Evolutionary conservation across 768 basidiomycete species (phyloP).

Genomic region (Harrya chromipes): DNA sequence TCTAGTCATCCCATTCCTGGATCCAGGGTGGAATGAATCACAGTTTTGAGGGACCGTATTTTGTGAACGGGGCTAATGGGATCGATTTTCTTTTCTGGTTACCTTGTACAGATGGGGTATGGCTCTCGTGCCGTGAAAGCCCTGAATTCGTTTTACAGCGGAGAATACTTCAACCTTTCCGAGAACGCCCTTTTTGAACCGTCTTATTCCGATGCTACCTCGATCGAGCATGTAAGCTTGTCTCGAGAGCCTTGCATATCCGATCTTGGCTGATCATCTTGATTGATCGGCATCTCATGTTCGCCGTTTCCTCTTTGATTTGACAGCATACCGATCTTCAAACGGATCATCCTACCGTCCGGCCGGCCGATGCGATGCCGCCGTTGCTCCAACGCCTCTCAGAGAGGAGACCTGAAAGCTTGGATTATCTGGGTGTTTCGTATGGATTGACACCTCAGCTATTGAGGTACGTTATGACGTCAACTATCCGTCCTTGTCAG

Average conservation of each 20-base stretch:
- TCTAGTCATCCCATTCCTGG: not conserved
- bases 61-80: slow-evolving; percentile 1
- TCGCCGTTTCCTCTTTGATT: not conserved
- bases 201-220: slow-evolving; percentile 56
- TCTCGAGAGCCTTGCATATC: not conserved
- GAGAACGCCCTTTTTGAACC: slow-evolving; percentile 52
- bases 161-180: slow-evolving; percentile 85
- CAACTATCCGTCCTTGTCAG: not conserved
- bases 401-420: slow-evolving; percentile 82
- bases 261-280: not conserved
- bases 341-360: slow-evolving; percentile 75
- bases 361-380: slow-evolving; percentile 78
- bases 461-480: slow-evolving; percentile 48
- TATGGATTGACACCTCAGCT: slow-evolving; percentile 90
- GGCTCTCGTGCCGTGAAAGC: slow-evolving; percentile 85
- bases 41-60: not conserved
- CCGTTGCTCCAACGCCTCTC: slow-evolving; percentile 88
- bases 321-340: slow-evolving; percentile 52
- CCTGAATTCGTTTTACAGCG: slow-evolving; percentile 88
- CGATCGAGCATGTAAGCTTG: slow-evolving; percentile 43
- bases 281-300: not conserved
- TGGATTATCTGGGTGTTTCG: slow-evolving; percentile 96
- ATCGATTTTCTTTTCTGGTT: not conserved
- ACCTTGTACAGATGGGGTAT: slow-evolving; percentile 81
- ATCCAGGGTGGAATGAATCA: not conserved